Base-by-base conservation (phyloP, 352 stramenopile species). In the Aphanomyces euteiches region DNA sequence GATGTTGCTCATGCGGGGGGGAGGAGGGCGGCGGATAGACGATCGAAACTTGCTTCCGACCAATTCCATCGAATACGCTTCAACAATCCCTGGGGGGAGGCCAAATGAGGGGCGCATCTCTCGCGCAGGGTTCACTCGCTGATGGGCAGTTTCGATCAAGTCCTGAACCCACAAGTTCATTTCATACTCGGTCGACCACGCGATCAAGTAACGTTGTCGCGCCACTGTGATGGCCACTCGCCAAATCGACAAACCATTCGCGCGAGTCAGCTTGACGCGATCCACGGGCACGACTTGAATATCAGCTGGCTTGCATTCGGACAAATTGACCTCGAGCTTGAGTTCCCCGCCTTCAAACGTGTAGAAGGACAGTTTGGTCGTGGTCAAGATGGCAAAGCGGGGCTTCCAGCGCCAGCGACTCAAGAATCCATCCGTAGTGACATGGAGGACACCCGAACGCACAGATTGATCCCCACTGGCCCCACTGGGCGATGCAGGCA, bases 81-180 rank as follows among this genome's bases (percentile, higher is more conserved):
- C 28, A 28, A 28, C 28, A 28, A 28, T 28, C 28, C 28, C 28
- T 28, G 28, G 28, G 28, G 28, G 28, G 28, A 28, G 28, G 28
- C 28, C 28, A 28, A 28, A 28, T 28, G 28, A 28, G 28, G 28
- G 54, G 7, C 15, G 54, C 54, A 40, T 28, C 43, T 39, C 15
- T 7, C 54, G 3, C 36, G 19, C 54, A 28, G 28, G 54, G 54
- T 61, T 40, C 54, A 21, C 17, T 7, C 54, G 54, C 15, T 43
- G 21, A 37, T 39, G 54, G 10, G 54, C 54, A 2, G 54, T 39
- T 61, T 61, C 43, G 19, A 70, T n/a, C 5, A 93, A 75, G 65
- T 92, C 87, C 72, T 90, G 78, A 50, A 90, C 83, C 86, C 86
- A 93, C 63, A 89, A 75, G 67, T 93, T 93, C 86, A 93, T 93